Evolutionary conservation across 768 basidiomycete species (phyloP).

Genomic region (Hypholoma sublateritium): DNA sequence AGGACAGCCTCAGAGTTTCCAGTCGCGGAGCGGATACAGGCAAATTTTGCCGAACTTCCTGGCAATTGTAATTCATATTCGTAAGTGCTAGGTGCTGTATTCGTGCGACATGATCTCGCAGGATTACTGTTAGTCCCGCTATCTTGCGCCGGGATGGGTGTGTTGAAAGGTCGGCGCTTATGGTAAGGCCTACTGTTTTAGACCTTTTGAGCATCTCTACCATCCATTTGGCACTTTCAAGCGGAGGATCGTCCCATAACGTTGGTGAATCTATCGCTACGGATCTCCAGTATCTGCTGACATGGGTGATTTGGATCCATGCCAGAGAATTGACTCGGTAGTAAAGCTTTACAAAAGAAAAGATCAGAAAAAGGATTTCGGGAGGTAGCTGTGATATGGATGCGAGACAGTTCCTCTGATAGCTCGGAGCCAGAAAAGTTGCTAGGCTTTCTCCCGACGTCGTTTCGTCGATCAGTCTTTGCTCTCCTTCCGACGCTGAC

Average conservation of each 20-base stretch:
- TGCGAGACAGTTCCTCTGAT: slow-evolving; percentile 35
- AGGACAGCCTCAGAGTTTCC: not conserved
- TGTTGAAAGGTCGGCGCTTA: slow-evolving; percentile 27
- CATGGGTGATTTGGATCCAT: slow-evolving; percentile 39
- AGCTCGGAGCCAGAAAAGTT: slow-evolving; percentile 32
- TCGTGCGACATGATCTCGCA: too few relatives aligned
- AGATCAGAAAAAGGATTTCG: slow-evolving; percentile 40
- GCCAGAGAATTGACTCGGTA: slow-evolving; percentile 12
- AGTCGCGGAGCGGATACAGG: not conserved
- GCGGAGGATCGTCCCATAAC: slow-evolving; percentile 40
- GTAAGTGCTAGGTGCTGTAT: not conserved
- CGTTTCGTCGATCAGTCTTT: slow-evolving; percentile 41
- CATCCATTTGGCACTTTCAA: slow-evolving; percentile 34
- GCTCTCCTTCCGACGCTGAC: too few relatives aligned
- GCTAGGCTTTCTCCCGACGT: slow-evolving; percentile 31
- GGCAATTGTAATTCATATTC: too few relatives aligned
- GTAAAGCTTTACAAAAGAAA: slow-evolving; percentile 23
- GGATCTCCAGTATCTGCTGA: slow-evolving; percentile 43
- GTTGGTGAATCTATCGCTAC: slow-evolving; percentile 39
- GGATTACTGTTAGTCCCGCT: too few relatives aligned
- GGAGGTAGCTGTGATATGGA: slow-evolving; percentile 40
- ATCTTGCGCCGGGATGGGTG: slow-evolving; percentile 18
- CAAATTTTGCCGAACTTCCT: not conserved
- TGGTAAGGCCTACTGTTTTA: slow-evolving; percentile 35
- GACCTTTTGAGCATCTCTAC: slow-evolving; percentile 46